Evolutionary conservation across 2,329 filamentous ascomycete genomes (phyloP).

Genomic region (Exophiala oligosperma): DNA sequence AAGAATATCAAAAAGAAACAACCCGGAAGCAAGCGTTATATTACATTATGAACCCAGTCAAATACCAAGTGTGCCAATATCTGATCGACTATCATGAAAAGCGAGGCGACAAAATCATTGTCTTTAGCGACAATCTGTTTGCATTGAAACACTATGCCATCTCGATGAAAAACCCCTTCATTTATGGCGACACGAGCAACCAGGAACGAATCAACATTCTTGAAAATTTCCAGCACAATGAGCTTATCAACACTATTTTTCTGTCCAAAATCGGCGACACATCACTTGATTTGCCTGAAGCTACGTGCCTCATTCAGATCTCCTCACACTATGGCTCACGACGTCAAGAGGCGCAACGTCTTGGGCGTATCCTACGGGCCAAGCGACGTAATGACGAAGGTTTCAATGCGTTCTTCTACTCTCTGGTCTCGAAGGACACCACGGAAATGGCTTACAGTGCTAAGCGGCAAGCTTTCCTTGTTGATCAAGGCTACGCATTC

Average conservation of each 20-base stretch:
- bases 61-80: slow-evolving; percentile 96
- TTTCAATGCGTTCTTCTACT: slow-evolving; percentile 99
- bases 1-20: slow-evolving; percentile 78
- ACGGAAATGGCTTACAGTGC: slow-evolving; percentile 98
- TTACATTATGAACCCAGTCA: slow-evolving; percentile 96
- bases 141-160: slow-evolving; percentile 82
- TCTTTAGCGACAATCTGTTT: slow-evolving; percentile 97
- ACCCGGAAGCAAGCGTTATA: slow-evolving; percentile 68
- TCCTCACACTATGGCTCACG: slow-evolving; percentile 97
- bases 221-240: slow-evolving; percentile 93
- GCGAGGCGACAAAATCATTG: slow-evolving; percentile 91
- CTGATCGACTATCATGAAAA: slow-evolving; percentile 97
- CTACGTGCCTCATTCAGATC: slow-evolving; percentile 94
- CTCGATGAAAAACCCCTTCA: slow-evolving; percentile 82
- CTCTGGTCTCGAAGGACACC: slow-evolving; percentile 93
- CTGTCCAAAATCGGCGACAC: slow-evolving; percentile 97
- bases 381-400: slow-evolving; percentile 96
- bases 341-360: slow-evolving; percentile 89
- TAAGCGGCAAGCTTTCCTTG: slow-evolving; percentile 93
- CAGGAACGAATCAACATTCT: slow-evolving; percentile 82
- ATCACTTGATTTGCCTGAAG: slow-evolving; percentile 94
- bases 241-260: slow-evolving; percentile 87
- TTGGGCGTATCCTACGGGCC: slow-evolving; percentile 89
- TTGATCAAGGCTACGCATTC: slow-evolving; percentile 98
- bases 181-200: slow-evolving; percentile 86